A percentile compares a stretch with the other conserved stretches of the same genome.
These are phyloP conservation scores for Mycogone perniciosa DNA, from an alignment of 2,329 filamentous ascomycete genomes.

Conservation along the genomic window DNA sequence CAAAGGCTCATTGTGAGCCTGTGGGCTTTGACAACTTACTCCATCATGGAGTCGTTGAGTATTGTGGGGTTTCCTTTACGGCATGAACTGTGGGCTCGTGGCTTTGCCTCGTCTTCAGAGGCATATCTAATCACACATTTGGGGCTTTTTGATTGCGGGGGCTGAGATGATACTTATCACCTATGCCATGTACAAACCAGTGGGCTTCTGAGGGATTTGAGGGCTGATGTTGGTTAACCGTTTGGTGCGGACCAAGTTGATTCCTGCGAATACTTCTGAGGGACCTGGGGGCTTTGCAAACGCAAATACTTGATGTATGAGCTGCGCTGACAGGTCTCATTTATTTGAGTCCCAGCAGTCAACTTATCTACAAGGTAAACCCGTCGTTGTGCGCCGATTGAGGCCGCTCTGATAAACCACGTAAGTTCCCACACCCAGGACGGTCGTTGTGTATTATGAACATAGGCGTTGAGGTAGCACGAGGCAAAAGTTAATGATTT, in stretches of 20 bases:
- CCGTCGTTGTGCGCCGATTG: slow-evolving; percentile 8
- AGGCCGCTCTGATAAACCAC: slow-evolving; percentile 8
- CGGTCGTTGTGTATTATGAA: slow-evolving; percentile 9
- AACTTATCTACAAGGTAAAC: slow-evolving; percentile 7
- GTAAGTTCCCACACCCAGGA: slow-evolving; percentile 12
- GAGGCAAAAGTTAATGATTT: neutral
- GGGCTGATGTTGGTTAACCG: slow-evolving; percentile 27
- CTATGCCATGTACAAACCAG: slow-evolving; percentile 22
- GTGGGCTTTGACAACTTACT: slow-evolving; percentile 50
- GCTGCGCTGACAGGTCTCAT: slow-evolving; percentile 3
- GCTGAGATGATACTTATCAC: slow-evolving; percentile 21
- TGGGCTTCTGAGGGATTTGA: slow-evolving; percentile 38
- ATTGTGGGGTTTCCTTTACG: slow-evolving; percentile 47
- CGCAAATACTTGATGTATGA: slow-evolving; percentile 18
- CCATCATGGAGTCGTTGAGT: slow-evolving; percentile 41
- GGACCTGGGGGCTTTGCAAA: slow-evolving; percentile 31
- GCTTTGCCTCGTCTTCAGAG: slow-evolving; percentile 16
- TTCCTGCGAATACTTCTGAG: slow-evolving; percentile 31
- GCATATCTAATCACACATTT: slow-evolving; percentile 16
- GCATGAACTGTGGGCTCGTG: slow-evolving; percentile 35
- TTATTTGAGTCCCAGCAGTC: neutral
- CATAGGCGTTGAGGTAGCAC: neutral
- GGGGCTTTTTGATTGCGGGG: slow-evolving; percentile 30
- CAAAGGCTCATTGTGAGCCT: slow-evolving; percentile 27
- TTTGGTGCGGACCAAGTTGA: slow-evolving; percentile 27